Evolutionary conservation across 2,329 filamentous ascomycete genomes (phyloP), one percentile per base, ranked within the genome.

Genomic region (Elsinoe perseae): DNA sequence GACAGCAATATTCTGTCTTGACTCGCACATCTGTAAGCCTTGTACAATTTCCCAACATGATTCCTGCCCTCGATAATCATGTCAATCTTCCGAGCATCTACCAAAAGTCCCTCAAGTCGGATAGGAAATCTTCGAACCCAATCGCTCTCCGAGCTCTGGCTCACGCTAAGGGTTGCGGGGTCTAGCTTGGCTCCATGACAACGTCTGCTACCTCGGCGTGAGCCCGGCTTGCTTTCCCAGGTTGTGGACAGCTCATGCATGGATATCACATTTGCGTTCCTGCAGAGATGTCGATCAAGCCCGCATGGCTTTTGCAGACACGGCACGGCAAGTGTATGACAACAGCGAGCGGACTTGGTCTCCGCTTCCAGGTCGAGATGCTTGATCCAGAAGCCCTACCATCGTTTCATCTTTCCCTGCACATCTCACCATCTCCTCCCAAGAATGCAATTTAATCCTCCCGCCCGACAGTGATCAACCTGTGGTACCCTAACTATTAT

Each of bases 351-450:
- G 23, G 23, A 48, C 43, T 28, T 20, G 23, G 25, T 18, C 20
- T 52, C 48, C 48, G 23, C 27, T 20, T 30, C 8, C 5, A 43
- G 40, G 16, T 20, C 10, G 48, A 32, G 12, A 23, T 27, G n/a
- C 18, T 25, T 32, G n/a, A 36, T 52, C 48, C 27, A 36, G 30
- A 52, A 52, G 48, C 48, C 48, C 32, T 34, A 38, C 48, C 48
- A 52, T 52, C 30, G 48, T 52, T 52, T 52, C 48, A 52, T 25
- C 44, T 52, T 52, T 52, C 18, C 48, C 48, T 52, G 48, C 28
- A 18, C 48, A 21, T 52, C 30, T 36, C 48, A 34, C n/a, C 28
- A 52, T 30, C 28, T 10, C 28, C 12, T 36, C 7, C 48, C 48
- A 36, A 52, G 28, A 52, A 52, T 52, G 5, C 18, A 52, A 52